Conservation (phyloP, 495 filamentous ascomycete genomes). For the Neurospora sp. region DNA sequence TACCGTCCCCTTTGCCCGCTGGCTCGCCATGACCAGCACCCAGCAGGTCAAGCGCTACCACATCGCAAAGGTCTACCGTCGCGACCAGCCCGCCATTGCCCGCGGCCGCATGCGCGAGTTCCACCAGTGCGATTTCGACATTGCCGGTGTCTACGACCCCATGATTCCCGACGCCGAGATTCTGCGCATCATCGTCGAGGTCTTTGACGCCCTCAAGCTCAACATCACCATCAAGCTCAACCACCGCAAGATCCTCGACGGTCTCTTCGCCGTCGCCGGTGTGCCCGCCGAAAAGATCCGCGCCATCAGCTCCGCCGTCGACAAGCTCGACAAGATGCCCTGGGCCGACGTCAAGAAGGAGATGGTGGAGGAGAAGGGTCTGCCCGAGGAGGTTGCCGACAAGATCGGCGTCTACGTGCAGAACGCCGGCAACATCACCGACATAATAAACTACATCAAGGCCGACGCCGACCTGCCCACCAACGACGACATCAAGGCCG, state of each 20-base stretch:
- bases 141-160: slow-evolving; percentile 80
- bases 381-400: slow-evolving; percentile 63
- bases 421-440: slow-evolving; percentile 48
- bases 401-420: slow-evolving; percentile 75
- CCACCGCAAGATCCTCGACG: slow-evolving; percentile 89
- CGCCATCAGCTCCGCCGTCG: slow-evolving; percentile 79
- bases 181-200: slow-evolving; percentile 69
- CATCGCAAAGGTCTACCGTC: slow-evolving; percentile 69
- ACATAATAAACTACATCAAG: slow-evolving; percentile 57
- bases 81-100: slow-evolving; percentile 36
- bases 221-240: slow-evolving; percentile 81
- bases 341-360: slow-evolving; percentile 86
- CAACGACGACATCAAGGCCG: slow-evolving; percentile 64
- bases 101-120: slow-evolving; percentile 87
- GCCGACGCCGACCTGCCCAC: slow-evolving; percentile 49
- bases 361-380: slow-evolving; percentile 87
- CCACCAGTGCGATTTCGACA: slow-evolving; percentile 97
- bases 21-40: slow-evolving; percentile 77
- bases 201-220: slow-evolving; percentile 71
- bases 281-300: slow-evolving; percentile 80
- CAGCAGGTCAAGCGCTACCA: slow-evolving; percentile 81
- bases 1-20: slow-evolving; percentile 89
- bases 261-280: slow-evolving; percentile 81
- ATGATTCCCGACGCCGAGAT: slow-evolving; percentile 98
- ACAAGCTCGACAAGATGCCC: slow-evolving; percentile 89